phyloP scores from a whole-genome alignment of 1,284 basidiomycete species.

The Stereum hirsutum region DNA sequence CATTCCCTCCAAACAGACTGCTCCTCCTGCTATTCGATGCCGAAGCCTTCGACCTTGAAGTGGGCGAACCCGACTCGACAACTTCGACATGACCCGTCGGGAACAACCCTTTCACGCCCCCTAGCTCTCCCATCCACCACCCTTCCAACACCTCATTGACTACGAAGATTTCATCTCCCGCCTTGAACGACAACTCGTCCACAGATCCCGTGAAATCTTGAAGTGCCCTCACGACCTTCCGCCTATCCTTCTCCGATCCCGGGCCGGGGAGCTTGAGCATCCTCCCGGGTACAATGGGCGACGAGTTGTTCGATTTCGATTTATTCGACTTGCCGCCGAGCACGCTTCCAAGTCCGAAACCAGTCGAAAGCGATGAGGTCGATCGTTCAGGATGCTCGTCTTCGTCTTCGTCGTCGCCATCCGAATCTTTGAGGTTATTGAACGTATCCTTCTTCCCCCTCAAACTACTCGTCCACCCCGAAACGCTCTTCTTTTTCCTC shows the following conservation, averaged over 20 bases:
- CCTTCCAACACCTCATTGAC: constrained; percentile 70
- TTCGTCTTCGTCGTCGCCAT: constrained; percentile 29
- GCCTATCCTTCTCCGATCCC: constrained; percentile 19
- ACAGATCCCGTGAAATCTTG: constrained; percentile 65
- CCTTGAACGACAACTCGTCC: constrained; percentile 68
- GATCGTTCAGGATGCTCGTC: constrained; percentile 13
- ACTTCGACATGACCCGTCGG: constrained; percentile 65
- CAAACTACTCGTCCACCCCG: constrained; percentile 58
- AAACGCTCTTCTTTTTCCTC: constrained; percentile 28
- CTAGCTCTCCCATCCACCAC: constrained; percentile 79
- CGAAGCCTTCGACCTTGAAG: no score
- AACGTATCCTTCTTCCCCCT: constrained; percentile 57
- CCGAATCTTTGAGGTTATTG: constrained; percentile 31
- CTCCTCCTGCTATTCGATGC: no score
- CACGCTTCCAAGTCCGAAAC: constrained; percentile 12
- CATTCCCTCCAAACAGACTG: no score
- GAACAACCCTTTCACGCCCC: constrained; percentile 66
- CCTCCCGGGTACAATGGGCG: constrained; percentile 31
- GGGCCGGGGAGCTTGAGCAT: constrained; percentile 39
- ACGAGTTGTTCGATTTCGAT: constrained; percentile 11
- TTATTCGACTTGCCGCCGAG: constrained; percentile 22
- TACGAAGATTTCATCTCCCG: constrained; percentile 67
- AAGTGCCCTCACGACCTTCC: constrained; percentile 57
- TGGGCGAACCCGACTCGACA: no score
- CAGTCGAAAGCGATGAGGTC: not conserved